phyloP scores from a whole-genome alignment of 257 asterid genomes.

The Solanum dulcamara region DNA sequence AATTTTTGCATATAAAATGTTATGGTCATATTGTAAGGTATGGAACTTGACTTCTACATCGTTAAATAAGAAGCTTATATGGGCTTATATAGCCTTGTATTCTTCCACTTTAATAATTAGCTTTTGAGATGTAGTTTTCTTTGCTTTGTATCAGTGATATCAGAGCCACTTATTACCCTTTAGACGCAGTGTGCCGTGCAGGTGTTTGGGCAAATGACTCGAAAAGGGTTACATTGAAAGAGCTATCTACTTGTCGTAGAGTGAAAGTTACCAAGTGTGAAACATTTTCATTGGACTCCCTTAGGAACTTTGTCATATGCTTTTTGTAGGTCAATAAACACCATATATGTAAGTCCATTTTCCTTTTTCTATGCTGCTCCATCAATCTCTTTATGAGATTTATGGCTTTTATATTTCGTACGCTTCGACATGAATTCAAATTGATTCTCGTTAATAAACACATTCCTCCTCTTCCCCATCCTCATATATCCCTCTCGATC shows the following conservation, averaged over 20 bases:
- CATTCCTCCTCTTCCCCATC: accelerated
- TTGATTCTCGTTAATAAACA: no score
- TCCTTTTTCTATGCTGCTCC: background rate
- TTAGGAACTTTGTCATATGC: no score
- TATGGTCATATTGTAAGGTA: background rate
- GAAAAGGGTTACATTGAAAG: background rate
- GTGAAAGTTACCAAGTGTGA: background rate
- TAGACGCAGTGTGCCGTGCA: background rate
- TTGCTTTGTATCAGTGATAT: background rate
- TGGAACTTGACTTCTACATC: background rate
- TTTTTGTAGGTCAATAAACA: background rate
- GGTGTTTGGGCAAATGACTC: background rate
- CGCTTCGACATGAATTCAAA: background rate
- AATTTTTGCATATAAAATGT: background rate
- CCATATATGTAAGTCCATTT: background rate
- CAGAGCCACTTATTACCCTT: background rate
- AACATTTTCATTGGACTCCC: background rate
- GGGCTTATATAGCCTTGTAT: background rate
- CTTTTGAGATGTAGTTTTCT: background rate
- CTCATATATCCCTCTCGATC: no score
- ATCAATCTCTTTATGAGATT: background rate
- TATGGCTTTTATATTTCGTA: background rate
- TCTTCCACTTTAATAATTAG: background rate
- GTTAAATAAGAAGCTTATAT: background rate
- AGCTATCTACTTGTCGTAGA: background rate